Conservation (phyloP, 768 basidiomycete genomes). For the Mycena metata region DNA sequence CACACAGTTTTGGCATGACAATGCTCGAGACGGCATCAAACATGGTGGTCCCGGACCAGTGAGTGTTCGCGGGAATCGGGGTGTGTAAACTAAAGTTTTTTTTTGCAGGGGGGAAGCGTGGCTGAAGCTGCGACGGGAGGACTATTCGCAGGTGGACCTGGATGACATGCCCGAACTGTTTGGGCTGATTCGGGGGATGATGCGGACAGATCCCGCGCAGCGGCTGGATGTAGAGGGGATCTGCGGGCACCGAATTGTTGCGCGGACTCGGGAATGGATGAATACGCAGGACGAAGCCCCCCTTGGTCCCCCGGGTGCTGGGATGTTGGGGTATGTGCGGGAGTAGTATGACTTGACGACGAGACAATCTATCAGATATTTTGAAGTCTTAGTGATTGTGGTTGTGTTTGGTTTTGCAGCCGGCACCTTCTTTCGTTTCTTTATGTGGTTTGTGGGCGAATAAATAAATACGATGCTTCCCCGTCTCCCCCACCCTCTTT, state of each 20-base stretch:
- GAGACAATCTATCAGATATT: slow-evolving; percentile 34
- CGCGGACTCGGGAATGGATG: slow-evolving; percentile 75
- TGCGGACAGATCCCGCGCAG: slow-evolving; percentile 75
- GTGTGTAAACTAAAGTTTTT: slow-evolving; percentile 38
- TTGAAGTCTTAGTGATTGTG: slow-evolving; percentile 3
- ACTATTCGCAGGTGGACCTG: slow-evolving; percentile 89
- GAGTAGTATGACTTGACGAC: slow-evolving; percentile 31
- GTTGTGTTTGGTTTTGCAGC: slow-evolving; percentile 11
- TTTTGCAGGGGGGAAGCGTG: slow-evolving; percentile 86
- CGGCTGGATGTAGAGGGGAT: slow-evolving; percentile 73
- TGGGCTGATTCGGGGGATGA: slow-evolving; percentile 79
- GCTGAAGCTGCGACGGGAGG: slow-evolving; percentile 92
- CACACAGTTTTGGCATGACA: slow-evolving; percentile 89
- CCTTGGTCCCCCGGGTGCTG: slow-evolving; percentile 65
- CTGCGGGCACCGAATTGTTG: slow-evolving; percentile 72
- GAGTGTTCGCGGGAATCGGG: slow-evolving; percentile 55
- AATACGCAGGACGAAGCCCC: slow-evolving; percentile 51
- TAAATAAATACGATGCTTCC: slow-evolving; percentile 46
- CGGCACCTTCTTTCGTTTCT: slow-evolving; percentile 21
- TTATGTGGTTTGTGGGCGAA: slow-evolving; percentile 25
- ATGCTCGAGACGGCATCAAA: slow-evolving; percentile 96
- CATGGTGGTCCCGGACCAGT: slow-evolving; percentile 97
- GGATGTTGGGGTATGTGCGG: slow-evolving; percentile 44
- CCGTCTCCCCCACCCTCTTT: slow-evolving; percentile 52
- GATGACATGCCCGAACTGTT: slow-evolving; percentile 75